Conservation (phyloP, 1,139 yeast genomes). For the Kodamaea alishanica region DNA sequence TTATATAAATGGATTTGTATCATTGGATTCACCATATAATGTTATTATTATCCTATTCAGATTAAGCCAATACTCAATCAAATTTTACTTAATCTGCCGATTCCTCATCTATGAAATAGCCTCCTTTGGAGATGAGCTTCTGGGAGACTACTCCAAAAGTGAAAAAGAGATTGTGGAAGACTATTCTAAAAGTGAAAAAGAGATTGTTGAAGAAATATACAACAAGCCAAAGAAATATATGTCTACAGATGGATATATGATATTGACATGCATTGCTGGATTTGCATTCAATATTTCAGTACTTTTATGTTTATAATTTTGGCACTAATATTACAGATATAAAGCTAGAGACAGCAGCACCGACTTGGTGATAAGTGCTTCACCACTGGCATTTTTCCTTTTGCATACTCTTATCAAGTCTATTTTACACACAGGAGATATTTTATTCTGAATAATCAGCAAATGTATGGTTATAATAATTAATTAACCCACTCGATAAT, state of each 20-base stretch:
- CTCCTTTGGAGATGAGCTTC: constrained; percentile 11
- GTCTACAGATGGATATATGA: too few species aligned
- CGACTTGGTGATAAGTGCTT: too few species aligned
- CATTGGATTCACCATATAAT: background rate
- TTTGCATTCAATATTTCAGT: too few species aligned
- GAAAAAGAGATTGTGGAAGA: background rate
- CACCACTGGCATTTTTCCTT: too few species aligned
- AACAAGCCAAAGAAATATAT: too few species aligned
- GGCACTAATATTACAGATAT: too few species aligned
- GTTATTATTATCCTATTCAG: constrained; percentile 12
- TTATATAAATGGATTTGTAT: constrained; percentile 14
- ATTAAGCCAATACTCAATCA: constrained; percentile 18
- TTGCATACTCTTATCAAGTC: too few species aligned
- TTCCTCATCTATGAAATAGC: constrained; percentile 23
- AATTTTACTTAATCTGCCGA: constrained; percentile 27
- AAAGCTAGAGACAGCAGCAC: too few species aligned
- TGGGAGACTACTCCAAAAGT: background rate
- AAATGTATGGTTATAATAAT: constrained; percentile 10
- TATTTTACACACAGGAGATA: too few species aligned
- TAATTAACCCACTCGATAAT: constrained; percentile 8
- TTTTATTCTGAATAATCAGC: constrained; percentile 8
- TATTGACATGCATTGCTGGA: too few species aligned
- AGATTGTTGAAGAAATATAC: too few species aligned
- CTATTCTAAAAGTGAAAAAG: background rate
- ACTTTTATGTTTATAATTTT: too few species aligned